Evolutionary conservation across 805 yeast species (phyloP).

Genomic region (Barnettozyma siamensis): DNA sequence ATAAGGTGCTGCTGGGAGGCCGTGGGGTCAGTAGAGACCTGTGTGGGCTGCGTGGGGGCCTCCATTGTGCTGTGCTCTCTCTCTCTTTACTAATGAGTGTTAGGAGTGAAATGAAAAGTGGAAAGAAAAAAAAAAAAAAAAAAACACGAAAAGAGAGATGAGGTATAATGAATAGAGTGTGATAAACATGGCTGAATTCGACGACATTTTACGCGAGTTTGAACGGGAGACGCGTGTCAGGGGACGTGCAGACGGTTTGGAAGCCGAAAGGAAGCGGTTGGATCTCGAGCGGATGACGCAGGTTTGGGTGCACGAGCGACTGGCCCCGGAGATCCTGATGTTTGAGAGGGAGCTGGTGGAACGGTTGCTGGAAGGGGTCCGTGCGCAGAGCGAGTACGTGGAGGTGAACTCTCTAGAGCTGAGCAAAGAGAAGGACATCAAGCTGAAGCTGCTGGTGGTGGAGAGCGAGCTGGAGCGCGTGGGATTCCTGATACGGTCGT

Average conservation of each 20-base stretch:
- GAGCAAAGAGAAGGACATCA: conserved; percentile 57
- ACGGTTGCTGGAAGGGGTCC: conserved; percentile 51
- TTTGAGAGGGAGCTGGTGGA: conserved; percentile 59
- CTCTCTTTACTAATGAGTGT: too few species aligned
- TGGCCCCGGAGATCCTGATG: conserved; percentile 80
- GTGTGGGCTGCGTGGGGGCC: background rate
- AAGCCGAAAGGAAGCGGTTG: conserved; percentile 21
- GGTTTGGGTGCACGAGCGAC: conserved; percentile 80
- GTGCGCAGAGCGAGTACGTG: conserved; percentile 67
- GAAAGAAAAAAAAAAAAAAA: too few species aligned
- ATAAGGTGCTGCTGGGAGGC: conserved; percentile 27
- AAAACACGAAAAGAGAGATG: background rate
- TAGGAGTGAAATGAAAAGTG: background rate
- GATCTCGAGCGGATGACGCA: conserved; percentile 44
- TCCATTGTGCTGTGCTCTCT: too few species aligned
- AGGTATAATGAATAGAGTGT: conserved; percentile 23
- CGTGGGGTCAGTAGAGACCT: background rate
- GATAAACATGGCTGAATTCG: too few species aligned
- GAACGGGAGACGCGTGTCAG: conserved; percentile 37
- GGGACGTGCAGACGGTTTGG: conserved; percentile 17
- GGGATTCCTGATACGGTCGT: conserved; percentile 74
- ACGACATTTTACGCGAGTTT: conserved; percentile 64
- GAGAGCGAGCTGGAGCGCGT: conserved; percentile 90
- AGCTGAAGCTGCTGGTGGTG: conserved; percentile 73
- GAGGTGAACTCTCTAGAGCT: conserved; percentile 75